Base-by-base conservation (phyloP, 331 rosid genomes). In the Erythrophleum ivorense region DNA sequence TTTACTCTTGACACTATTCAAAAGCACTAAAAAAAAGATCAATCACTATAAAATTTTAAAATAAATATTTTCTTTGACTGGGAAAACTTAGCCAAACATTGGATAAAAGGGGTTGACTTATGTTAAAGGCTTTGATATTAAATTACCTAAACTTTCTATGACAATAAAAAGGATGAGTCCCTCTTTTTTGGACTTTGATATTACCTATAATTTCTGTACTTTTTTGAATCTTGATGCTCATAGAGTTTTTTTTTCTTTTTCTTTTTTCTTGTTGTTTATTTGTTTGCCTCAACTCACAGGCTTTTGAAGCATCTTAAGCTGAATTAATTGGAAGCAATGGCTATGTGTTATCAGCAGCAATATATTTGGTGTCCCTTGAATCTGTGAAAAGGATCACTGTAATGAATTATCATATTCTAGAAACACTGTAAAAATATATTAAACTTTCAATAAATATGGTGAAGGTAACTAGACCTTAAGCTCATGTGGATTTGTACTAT, bases 241-340 rank as follows among this genome's bases (percentile, higher is more conserved):
- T 71, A 3, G 15, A 18, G 14, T 38, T 29, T 50, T 53, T 2
- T 12, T 43, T 40, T 60, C 49, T 8, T 65, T 40, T 66, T 38
- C 2, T 3, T 0, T 49, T 52, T 60, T 46, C 29, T 24, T 24
- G 29, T 24, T 24, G 29, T 64, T 40, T 24, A 16, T 77, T 19
- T 60, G 46, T 3, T 41, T 63, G 46, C 3, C 5, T 41, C 85
- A 87, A 88, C 10, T 16, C 15, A 3, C 14, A 40, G 72, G 85
- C 83, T 87, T 50, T 33, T 85, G 49, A 84, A 80, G 79, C 82
- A 78, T 82, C 89, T 82, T 19, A 82, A 83, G 84, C 62, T 84
- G 74, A 81, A 83, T 62, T 76, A 18, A 57, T 78, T 62, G 84
- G 83, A 76, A 86, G 85, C 65, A 59, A 53, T 48, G 45, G 58